phyloP scores from a whole-genome alignment of 768 basidiomycete genomes.

The Boletus eberwhitei region DNA sequence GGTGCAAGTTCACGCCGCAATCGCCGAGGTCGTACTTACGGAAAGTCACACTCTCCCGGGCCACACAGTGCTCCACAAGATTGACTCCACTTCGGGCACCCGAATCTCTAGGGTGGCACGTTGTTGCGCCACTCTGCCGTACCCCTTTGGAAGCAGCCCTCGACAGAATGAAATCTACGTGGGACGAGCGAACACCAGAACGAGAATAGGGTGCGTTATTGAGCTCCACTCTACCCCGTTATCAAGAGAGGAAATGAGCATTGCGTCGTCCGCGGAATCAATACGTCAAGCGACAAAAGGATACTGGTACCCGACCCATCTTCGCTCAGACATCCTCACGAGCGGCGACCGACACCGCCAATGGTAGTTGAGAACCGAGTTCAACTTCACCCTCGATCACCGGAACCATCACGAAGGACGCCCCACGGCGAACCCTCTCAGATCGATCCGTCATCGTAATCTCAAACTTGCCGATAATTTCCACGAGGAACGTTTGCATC shows the following conservation, averaged over 20 bases:
- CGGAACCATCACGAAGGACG: slow-evolving; percentile 33
- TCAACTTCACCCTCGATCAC: slow-evolving; percentile 27
- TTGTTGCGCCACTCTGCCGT: too few species aligned
- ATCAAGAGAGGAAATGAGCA: not conserved
- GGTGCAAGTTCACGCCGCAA: not conserved
- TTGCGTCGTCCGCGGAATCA: not conserved
- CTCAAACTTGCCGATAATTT: slow-evolving; percentile 52
- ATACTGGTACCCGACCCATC: not conserved
- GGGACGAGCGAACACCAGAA: not conserved
- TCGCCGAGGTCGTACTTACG: slow-evolving; percentile 5
- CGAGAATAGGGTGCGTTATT: not conserved
- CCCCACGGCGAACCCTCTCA: slow-evolving; percentile 28
- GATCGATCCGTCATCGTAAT: slow-evolving; percentile 36
- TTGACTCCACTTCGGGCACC: slow-evolving; percentile 2
- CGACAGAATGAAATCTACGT: slow-evolving; percentile 4
- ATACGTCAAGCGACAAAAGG: not conserved
- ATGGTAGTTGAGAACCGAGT: slow-evolving; percentile 32
- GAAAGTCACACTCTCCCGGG: not conserved
- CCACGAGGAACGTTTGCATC: slow-evolving; percentile 57
- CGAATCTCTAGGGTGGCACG: not conserved
- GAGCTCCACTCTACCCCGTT: not conserved
- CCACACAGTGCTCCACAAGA: slow-evolving; percentile 19
- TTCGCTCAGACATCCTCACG: not conserved
- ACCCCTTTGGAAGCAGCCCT: not conserved
- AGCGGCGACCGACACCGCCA: slow-evolving; percentile 23